These are phyloP conservation scores for Dalbergia cochinchinensis DNA, from an alignment of 306 rosid species.

Conservation along the genomic window DNA sequence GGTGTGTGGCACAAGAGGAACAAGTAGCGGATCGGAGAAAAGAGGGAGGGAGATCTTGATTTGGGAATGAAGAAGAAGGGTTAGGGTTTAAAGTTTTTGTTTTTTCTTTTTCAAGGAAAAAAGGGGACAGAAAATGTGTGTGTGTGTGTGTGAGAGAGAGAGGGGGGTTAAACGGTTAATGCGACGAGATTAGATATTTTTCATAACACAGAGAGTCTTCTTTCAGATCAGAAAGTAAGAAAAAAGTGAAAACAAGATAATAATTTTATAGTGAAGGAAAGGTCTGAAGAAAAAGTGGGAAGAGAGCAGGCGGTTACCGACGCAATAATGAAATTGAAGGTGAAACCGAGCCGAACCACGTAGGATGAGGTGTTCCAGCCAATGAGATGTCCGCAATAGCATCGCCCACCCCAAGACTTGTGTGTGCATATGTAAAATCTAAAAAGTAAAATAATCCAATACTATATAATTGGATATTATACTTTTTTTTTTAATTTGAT, in stretches of 20 bases:
- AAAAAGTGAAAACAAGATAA: background rate
- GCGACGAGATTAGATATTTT: background rate
- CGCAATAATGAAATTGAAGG: background rate
- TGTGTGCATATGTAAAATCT: too few relatives aligned
- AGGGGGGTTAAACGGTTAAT: background rate
- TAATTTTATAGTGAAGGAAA: background rate
- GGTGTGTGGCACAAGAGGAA: conserved; percentile 42
- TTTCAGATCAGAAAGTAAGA: too few relatives aligned
- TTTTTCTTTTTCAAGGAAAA: too few relatives aligned
- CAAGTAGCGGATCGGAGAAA: conserved; percentile 62
- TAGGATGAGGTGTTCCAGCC: background rate
- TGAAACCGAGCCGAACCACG: background rate
- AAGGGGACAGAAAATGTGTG: too few relatives aligned
- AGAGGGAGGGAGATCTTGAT: conserved; percentile 28
- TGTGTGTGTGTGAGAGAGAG: too few relatives aligned
- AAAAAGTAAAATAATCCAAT: too few relatives aligned
- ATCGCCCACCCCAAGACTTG: background rate
- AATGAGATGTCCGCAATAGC: background rate
- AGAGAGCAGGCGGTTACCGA: background rate
- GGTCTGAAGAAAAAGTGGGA: background rate
- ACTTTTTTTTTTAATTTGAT: too few relatives aligned
- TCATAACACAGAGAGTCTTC: too few relatives aligned
- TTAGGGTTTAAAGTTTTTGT: conserved; percentile 63
- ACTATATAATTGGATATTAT: too few relatives aligned
- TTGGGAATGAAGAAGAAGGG: conserved; percentile 41